phyloP scores from a whole-genome alignment of 495 filamentous ascomycete genomes.

The Aspergillus taichungensis region DNA sequence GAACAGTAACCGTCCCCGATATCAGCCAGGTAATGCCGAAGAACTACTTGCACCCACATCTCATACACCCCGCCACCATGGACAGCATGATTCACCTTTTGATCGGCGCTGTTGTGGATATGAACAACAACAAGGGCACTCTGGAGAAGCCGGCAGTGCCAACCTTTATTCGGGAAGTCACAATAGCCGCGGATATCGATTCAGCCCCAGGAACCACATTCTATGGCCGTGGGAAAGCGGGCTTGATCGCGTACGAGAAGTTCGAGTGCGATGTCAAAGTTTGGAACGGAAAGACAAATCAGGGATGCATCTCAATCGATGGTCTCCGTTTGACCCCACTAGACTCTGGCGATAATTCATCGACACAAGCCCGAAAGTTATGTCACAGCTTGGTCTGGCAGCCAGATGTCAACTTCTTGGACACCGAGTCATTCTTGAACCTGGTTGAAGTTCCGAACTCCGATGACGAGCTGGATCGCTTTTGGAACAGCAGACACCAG shows the following conservation, averaged over 20 bases:
- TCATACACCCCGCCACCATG: conserved; percentile 10
- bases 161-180: background rate
- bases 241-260: no score
- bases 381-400: conserved; percentile 1
- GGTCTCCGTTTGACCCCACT: background rate
- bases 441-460: background rate
- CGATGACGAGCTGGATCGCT: background rate
- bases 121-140: no score
- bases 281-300: no score
- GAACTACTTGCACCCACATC: conserved; percentile 2
- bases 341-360: no score
- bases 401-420: background rate
- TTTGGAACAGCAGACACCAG: background rate
- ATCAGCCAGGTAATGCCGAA: conserved; percentile 4
- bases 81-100: conserved; percentile 4
- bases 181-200: no score
- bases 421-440: background rate
- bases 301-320: background rate
- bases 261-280: no score
- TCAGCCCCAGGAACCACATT: no score
- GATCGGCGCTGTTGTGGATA: background rate
- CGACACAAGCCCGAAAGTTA: background rate
- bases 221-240: no score
- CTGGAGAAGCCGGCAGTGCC: background rate
- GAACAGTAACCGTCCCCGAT: conserved; percentile 11